Evolutionary conservation across 148 eudicot genomes (phyloP).

Genomic region (Linanthus parryae): DNA sequence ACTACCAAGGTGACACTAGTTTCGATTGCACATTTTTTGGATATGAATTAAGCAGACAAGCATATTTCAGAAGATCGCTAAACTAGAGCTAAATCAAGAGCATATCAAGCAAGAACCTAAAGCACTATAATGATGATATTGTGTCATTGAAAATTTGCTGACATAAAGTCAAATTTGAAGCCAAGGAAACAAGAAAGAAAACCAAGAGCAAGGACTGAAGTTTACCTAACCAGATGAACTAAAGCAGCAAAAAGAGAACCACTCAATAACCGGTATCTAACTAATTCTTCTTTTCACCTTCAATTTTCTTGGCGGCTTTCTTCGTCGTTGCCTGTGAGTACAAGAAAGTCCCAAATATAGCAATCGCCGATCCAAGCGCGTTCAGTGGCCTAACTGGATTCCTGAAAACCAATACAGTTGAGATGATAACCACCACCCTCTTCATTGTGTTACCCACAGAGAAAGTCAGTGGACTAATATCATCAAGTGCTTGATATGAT

Average conservation of each 20-base stretch:
- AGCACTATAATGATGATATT: too few relatives aligned
- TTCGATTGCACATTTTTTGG: too few relatives aligned
- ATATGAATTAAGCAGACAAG: too few relatives aligned
- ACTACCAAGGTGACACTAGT: too few relatives aligned
- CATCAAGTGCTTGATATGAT: constrained; percentile 80
- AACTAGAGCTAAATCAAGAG: too few relatives aligned
- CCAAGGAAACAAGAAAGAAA: too few relatives aligned
- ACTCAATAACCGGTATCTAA: constrained; percentile 10
- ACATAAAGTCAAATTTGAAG: too few relatives aligned
- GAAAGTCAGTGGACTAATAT: constrained; percentile 85
- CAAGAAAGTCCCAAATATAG: constrained; percentile 80
- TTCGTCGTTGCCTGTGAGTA: constrained; percentile 71
- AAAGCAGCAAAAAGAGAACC: neutral
- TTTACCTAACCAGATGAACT: neutral
- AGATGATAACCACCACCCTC: constrained; percentile 78
- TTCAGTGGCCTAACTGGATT: constrained; percentile 83
- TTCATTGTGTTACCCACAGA: constrained; percentile 94
- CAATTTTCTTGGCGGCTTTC: constrained; percentile 48
- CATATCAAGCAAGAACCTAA: too few relatives aligned
- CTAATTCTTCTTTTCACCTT: constrained; percentile 43
- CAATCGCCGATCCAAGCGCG: constrained; percentile 84
- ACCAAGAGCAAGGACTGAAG: neutral
- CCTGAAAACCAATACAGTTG: constrained; percentile 72
- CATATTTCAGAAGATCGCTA: too few relatives aligned
- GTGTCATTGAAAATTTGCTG: too few relatives aligned